phyloP scores from a whole-genome alignment of 2,329 filamentous ascomycete genomes.

The Plenodomus tracheiphilus region DNA sequence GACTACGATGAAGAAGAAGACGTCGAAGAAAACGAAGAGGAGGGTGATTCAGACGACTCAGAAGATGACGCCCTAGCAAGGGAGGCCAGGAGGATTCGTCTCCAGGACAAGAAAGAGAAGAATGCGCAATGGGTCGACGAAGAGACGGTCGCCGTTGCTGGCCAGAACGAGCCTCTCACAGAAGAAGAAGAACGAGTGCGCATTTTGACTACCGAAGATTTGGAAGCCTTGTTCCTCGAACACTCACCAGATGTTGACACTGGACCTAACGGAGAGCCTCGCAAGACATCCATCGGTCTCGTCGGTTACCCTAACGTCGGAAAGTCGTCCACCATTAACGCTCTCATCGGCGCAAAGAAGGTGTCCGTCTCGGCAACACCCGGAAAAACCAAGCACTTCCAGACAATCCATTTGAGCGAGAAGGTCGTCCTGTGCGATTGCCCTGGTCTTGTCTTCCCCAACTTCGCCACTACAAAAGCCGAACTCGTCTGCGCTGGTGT shows the following conservation, averaged over 20 bases:
- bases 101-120: constrained; percentile 50
- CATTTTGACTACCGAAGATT: constrained; percentile 89
- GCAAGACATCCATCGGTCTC: constrained; percentile 85
- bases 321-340: constrained; percentile 99
- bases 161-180: constrained; percentile 39
- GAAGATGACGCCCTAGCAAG: constrained; percentile 56
- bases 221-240: constrained; percentile 84
- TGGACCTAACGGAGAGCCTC: constrained; percentile 52
- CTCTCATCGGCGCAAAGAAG: constrained; percentile 96
- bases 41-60: constrained; percentile 52
- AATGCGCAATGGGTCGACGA: constrained; percentile 48
- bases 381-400: constrained; percentile 99
- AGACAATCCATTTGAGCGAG: constrained; percentile 92
- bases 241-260: constrained; percentile 66
- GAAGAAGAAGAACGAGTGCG: constrained; percentile 56
- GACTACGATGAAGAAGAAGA: constrained; percentile 51
- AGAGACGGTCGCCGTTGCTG: constrained; percentile 42
- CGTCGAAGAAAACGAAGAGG: constrained; percentile 46
- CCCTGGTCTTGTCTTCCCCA: constrained; percentile 96
- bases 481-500: constrained; percentile 95
- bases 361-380: constrained; percentile 97
- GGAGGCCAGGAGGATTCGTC: constrained; percentile 50
- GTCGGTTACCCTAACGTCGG: constrained; percentile 99
- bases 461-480: constrained; percentile 94
- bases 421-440: constrained; percentile 94